These are phyloP conservation scores for Drosera capensis DNA, from an alignment of 148 eudicot species.

Conservation along the genomic window DNA sequence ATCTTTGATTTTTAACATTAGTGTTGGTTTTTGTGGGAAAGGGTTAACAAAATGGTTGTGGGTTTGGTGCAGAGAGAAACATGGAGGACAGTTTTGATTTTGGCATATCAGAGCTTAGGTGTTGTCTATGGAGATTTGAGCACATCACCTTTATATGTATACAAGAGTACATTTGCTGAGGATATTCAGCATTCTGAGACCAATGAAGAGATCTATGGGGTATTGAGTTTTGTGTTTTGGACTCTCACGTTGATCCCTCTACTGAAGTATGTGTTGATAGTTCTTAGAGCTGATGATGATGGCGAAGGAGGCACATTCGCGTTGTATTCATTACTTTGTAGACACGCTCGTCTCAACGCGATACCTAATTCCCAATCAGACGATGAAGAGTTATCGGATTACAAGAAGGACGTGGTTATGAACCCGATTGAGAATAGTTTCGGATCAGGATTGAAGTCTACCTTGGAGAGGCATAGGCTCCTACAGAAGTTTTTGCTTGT, in stretches of 20 bases:
- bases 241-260: conserved; percentile 68
- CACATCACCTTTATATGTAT: conserved; percentile 77
- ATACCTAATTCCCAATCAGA: conserved; percentile 67
- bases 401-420: conserved; percentile 39
- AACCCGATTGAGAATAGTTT: conserved; percentile 16
- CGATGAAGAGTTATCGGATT: conserved; percentile 73
- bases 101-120: conserved; percentile 88
- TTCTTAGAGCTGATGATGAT: conserved; percentile 85
- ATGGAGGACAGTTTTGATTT: conserved; percentile 65
- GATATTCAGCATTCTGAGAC: conserved; percentile 70
- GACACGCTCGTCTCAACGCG: conserved; percentile 83
- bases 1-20: neutral
- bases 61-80: conserved; percentile 50
- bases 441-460: conserved; percentile 59
- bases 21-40: neutral
- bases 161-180: conserved; percentile 71
- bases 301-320: conserved; percentile 99
- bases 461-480: conserved; percentile 57
- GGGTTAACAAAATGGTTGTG: too few species aligned
- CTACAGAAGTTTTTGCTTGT: conserved; percentile 69
- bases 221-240: conserved; percentile 76
- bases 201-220: conserved; percentile 90
- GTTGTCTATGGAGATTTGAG: conserved; percentile 96
- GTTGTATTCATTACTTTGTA: conserved; percentile 62
- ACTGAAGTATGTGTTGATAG: conserved; percentile 77